Percentiles rank a stretch among this genome's conserved stretches.
These are phyloP conservation scores for Aspergillus bridgeri DNA, from an alignment of 495 filamentous ascomycete genomes.

Conservation along the genomic window DNA sequence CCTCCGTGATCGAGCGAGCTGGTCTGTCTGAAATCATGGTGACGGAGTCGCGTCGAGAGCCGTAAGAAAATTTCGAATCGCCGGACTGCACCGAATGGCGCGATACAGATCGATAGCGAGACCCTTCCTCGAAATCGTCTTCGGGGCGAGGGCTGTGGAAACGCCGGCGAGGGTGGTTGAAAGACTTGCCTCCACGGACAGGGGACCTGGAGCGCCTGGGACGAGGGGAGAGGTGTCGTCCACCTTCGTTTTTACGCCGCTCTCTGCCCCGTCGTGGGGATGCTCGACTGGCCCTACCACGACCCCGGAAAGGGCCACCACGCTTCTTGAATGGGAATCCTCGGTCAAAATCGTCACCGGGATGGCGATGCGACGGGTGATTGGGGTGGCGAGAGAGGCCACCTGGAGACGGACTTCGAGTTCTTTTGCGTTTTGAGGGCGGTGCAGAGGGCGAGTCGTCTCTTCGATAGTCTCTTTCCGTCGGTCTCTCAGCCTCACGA, in stretches of 20 bases:
- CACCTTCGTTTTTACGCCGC: constrained; percentile 31
- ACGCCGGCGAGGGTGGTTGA: constrained; percentile 28
- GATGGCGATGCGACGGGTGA: constrained; percentile 21
- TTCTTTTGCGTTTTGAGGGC: constrained; percentile 42
- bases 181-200: constrained; percentile 26
- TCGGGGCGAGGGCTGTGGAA: constrained; percentile 27
- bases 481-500: constrained; percentile 5
- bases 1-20: constrained; percentile 24
- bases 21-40: constrained; percentile 33
- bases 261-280: constrained; percentile 37
- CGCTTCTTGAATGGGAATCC: constrained; percentile 27
- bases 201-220: constrained; percentile 32
- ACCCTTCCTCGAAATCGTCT: constrained; percentile 28
- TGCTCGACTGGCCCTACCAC: constrained; percentile 31
- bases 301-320: constrained; percentile 34
- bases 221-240: constrained; percentile 22
- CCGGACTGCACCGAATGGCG: constrained; percentile 34
- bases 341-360: constrained; percentile 31
- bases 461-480: constrained; percentile 29
- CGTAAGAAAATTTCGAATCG: constrained; percentile 29
- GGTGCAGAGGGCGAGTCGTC: constrained; percentile 33
- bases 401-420: constrained; percentile 45
- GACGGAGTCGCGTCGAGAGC: constrained; percentile 23
- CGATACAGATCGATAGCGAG: constrained; percentile 33
- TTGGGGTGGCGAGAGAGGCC: constrained; percentile 19